Percentiles rank a stretch among this genome's conserved stretches.
These are phyloP conservation scores for Mucor velutinosus DNA, from an alignment of 371 early-diverging fungal species.

Conservation along the genomic window DNA sequence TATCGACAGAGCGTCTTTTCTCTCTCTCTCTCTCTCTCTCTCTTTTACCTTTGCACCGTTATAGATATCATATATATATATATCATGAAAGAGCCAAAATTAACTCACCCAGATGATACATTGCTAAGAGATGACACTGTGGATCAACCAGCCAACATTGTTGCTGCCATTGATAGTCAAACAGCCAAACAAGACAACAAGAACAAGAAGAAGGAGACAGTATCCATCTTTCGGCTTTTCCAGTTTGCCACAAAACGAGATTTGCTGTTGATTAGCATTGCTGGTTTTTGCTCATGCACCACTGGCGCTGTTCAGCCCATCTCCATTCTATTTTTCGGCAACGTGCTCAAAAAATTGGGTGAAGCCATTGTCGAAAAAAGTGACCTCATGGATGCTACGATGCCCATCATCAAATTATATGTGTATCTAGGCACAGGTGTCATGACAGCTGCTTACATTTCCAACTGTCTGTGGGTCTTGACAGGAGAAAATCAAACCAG, in stretches of 20 bases:
- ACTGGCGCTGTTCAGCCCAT: slow-evolving; percentile 48
- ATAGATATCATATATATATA: not conserved
- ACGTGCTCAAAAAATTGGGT: slow-evolving; percentile 17
- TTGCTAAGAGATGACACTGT: not conserved
- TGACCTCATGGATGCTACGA: slow-evolving; percentile 34
- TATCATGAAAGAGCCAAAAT: not conserved
- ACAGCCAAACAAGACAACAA: not conserved
- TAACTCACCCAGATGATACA: not conserved
- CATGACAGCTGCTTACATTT: slow-evolving; percentile 31
- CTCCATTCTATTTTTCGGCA: slow-evolving; percentile 42
- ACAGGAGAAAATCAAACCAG: slow-evolving; percentile 37
- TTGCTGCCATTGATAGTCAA: slow-evolving; percentile 14
- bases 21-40: not conserved
- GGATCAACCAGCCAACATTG: not conserved
- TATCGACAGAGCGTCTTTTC: not conserved
- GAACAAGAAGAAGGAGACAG: slow-evolving; percentile 29
- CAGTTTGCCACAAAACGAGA: slow-evolving; percentile 39
- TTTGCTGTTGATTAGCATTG: slow-evolving; percentile 27
- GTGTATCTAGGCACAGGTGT: slow-evolving; percentile 44
- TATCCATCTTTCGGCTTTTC: slow-evolving; percentile 35
- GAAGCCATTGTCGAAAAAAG: not conserved
- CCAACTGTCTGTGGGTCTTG: slow-evolving; percentile 39
- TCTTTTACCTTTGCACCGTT: not conserved
- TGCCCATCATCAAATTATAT: slow-evolving; percentile 30
- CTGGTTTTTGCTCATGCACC: slow-evolving; percentile 27